Conservation (phyloP, 2,329 filamentous ascomycete species). For the Hortaea werneckii region DNA sequence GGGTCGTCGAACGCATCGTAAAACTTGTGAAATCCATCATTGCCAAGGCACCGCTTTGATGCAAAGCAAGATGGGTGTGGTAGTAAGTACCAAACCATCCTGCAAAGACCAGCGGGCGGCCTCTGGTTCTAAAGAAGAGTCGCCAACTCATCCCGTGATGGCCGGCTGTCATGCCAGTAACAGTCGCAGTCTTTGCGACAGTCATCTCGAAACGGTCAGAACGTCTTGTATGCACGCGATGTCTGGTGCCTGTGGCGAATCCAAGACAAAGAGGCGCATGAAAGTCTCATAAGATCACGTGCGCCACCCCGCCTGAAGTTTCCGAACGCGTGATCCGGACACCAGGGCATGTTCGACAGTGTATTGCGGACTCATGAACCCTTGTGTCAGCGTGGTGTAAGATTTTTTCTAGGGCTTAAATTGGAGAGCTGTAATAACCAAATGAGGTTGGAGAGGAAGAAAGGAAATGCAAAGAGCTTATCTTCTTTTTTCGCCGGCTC, state of each 20-base stretch:
- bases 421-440: too few relatives aligned
- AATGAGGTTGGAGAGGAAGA: too few relatives aligned
- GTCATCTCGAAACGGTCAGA: neutral
- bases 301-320: neutral
- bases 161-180: neutral
- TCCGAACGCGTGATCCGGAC: neutral
- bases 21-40: slow-evolving; percentile 9
- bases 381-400: too few relatives aligned
- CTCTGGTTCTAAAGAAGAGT: neutral
- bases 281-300: neutral
- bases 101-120: too few relatives aligned
- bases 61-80: neutral
- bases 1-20: slow-evolving; percentile 10
- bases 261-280: slow-evolving; percentile 1
- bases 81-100: too few relatives aligned
- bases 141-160: neutral
- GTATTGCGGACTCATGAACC: too few relatives aligned
- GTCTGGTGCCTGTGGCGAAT: slow-evolving; percentile 2
- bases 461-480: too few relatives aligned
- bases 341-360: too few relatives aligned
- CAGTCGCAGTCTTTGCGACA: neutral
- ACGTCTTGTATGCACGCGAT: neutral
- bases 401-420: too few relatives aligned
- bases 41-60: neutral
- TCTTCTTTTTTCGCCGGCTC: too few relatives aligned